Percentiles rank a stretch among this genome's conserved stretches.
Conservation (phyloP, 306 rosid genomes). For the Prunus fruticosa region DNA sequence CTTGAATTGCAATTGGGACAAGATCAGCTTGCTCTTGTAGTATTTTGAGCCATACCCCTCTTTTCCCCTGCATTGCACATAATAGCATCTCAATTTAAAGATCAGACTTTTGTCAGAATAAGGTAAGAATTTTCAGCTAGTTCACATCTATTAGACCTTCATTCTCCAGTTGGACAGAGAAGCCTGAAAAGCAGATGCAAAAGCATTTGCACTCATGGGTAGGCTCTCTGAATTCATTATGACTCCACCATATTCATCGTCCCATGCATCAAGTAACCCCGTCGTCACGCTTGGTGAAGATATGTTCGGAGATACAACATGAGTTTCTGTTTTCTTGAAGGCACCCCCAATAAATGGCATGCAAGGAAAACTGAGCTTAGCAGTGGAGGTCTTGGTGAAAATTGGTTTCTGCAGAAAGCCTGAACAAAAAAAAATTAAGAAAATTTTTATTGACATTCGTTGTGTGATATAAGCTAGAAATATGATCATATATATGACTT, state of each 20-base stretch:
- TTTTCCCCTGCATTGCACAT: slow-evolving; percentile 34
- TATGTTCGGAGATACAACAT: slow-evolving; percentile 31
- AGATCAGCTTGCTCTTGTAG: slow-evolving; percentile 40
- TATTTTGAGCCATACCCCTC: slow-evolving; percentile 47
- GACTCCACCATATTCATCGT: slow-evolving; percentile 44
- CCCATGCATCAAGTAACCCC: slow-evolving; percentile 38
- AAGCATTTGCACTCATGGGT: slow-evolving; percentile 34
- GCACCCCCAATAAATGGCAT: slow-evolving; percentile 10
- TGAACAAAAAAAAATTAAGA: not conserved
- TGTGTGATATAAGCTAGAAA: not conserved
- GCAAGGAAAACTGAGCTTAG: slow-evolving; percentile 5
- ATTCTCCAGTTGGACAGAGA: slow-evolving; percentile 37
- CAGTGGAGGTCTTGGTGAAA: not conserved
- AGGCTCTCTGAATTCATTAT: slow-evolving; percentile 38
- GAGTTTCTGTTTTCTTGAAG: slow-evolving; percentile 18
- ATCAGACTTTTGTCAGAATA: not conserved
- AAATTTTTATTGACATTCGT: not conserved
- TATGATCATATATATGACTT: not conserved
- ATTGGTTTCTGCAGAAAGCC: slow-evolving; percentile 7
- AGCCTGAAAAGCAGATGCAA: slow-evolving; percentile 36
- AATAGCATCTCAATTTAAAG: not conserved
- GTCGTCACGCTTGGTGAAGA: slow-evolving; percentile 24
- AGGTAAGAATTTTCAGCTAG: not conserved
- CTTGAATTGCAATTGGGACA: slow-evolving; percentile 44
- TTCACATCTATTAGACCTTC: slow-evolving; percentile 26